Evolutionary conservation across 2,329 filamentous ascomycete genomes (phyloP), one percentile per base, ranked within the genome.

Genomic region (Cladophialophora psammophila): DNA sequence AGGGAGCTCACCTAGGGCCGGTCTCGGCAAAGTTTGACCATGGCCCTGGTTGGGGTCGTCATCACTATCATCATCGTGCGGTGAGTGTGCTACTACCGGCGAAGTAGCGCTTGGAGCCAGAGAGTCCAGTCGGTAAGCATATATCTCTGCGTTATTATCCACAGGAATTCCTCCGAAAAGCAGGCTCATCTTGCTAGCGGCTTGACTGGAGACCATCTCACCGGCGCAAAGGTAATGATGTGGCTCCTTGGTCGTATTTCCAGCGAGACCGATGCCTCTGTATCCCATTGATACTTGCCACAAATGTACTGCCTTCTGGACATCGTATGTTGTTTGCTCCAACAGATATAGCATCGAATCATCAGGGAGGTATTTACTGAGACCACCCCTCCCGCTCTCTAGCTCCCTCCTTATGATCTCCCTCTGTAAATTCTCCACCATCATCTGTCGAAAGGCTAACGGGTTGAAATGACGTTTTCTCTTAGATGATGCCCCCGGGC

Each of bases 301-400:
- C n/a, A 34, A 32, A 35, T 57, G 8, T 20, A 52, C 52, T 8
- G 53, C 53, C 32, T 34, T 31, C 9, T 13, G 12, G 26, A 55
- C 35, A 32, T 60, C 34, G 20, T 63, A 58, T 9, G n/a, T 10
- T n/a, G 38, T 38, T 31, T 63, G 59, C 20, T 60, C 40, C 54
- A 64, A 50, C 6, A 63, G 36, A 13, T 18, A 32, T n/a, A 40
- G n/a, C 42, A 61, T 53, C 34, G 45, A 9, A 13, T 32, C 35
- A 4, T 35, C 38, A 38, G 58, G 45, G 54, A 61, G 15, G n/a
- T 35, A 6, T n/a, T 38, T 18, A 18, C 15, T 20, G 34, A 20
- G 1, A 42, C 50, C 38, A 66, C 26, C 55, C 13, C 13, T 54
- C 3, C 26, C 26, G 35, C 10, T 31, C 32, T 34, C 15, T 12